A percentile compares a stretch with the other conserved stretches of the same genome.
Conservation (phyloP, 2,329 filamentous ascomycete genomes). For the Aureobasidium sp. region DNA sequence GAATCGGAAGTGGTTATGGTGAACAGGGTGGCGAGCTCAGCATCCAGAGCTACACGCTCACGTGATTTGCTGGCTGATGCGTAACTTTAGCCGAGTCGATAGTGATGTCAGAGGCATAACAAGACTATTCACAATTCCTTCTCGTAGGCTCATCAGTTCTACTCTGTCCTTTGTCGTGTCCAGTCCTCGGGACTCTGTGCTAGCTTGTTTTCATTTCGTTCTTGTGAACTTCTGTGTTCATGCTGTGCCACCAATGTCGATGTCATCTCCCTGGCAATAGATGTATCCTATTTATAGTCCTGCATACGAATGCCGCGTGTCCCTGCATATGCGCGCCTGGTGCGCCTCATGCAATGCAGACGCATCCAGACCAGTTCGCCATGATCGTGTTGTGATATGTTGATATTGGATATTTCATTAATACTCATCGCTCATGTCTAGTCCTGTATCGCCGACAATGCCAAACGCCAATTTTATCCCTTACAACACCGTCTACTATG, state of each 20-base stretch:
- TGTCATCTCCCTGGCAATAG: neutral
- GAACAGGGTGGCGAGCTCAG: neutral
- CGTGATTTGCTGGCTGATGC: neutral
- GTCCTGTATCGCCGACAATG: neutral
- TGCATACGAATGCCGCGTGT: neutral
- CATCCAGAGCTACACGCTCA: neutral
- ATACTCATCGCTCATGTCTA: slow-evolving; percentile 4
- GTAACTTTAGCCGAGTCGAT: neutral
- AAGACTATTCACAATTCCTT: too few relatives aligned
- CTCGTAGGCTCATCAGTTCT: neutral
- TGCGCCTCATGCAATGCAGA: neutral
- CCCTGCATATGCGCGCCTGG: neutral
- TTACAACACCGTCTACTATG: neutral
- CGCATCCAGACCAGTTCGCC: neutral
- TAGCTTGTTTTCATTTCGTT: neutral
- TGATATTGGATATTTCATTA: neutral
- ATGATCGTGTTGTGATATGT: neutral
- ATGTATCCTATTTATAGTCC: neutral
- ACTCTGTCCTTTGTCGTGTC: neutral
- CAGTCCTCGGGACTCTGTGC: neutral
- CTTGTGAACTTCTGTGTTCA: neutral
- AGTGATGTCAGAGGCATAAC: neutral
- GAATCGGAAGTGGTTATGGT: neutral
- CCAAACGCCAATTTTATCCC: neutral
- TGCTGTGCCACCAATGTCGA: neutral